phyloP scores from a whole-genome alignment of 2,329 filamentous ascomycete species.

The Ophiosphaerella narmari region DNA sequence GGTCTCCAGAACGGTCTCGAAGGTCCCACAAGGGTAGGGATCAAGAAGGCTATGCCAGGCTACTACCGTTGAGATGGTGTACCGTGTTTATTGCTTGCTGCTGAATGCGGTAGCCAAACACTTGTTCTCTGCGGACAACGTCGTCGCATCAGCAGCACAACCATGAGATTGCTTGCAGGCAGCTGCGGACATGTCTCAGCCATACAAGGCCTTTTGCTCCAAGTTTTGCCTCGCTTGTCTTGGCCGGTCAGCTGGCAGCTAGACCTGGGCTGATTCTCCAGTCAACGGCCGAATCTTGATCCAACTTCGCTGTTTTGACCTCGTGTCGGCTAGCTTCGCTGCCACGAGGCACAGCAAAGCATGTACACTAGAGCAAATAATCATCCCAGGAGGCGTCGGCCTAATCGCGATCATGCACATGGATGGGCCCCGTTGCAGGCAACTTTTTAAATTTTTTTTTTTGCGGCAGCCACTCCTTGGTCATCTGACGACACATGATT shows the following conservation, averaged over 20 bases:
- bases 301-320: slow-evolving; percentile 19
- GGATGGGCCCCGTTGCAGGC: slow-evolving; percentile 20
- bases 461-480: slow-evolving; percentile 18
- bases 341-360: slow-evolving; percentile 8
- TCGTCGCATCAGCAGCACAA: slow-evolving; percentile 14
- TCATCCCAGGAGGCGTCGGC: slow-evolving; percentile 22
- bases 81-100: slow-evolving; percentile 9
- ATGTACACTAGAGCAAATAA: slow-evolving; percentile 9
- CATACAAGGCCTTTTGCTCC: slow-evolving; percentile 11
- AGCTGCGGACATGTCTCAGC: slow-evolving; percentile 21
- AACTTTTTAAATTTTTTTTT: slow-evolving; percentile 26
- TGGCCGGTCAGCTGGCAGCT: slow-evolving; percentile 19
- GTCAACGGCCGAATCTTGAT: slow-evolving; percentile 15
- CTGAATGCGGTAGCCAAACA: slow-evolving; percentile 3
- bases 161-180: slow-evolving; percentile 16
- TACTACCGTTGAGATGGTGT: slow-evolving; percentile 11
- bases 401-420: slow-evolving; percentile 21
- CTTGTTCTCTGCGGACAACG: slow-evolving; percentile 5
- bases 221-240: slow-evolving; percentile 13
- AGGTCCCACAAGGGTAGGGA: slow-evolving; percentile 10
- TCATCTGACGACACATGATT: slow-evolving; percentile 28
- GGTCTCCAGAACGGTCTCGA: slow-evolving; percentile 12
- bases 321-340: slow-evolving; percentile 16
- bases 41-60: slow-evolving; percentile 16
- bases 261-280: slow-evolving; percentile 16